Conservation (phyloP, 2,329 filamentous ascomycete genomes). For the Botrytis galanthina region DNA sequence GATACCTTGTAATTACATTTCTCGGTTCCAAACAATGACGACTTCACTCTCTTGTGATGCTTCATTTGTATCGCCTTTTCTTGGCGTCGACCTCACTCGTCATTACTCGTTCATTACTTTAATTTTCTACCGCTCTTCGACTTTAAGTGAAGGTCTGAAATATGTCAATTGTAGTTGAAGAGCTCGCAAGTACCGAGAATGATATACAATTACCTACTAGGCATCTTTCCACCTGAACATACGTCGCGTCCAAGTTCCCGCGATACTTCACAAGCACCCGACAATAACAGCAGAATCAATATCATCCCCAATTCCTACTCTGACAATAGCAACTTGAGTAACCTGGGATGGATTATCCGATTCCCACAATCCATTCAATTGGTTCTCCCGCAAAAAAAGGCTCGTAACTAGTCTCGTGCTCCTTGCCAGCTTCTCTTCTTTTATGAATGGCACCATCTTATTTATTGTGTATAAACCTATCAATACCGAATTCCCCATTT, state of each 20-base stretch:
- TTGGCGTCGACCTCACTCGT: neutral
- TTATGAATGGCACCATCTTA: neutral
- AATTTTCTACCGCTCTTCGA: neutral
- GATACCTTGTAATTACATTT: neutral
- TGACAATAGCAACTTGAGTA: neutral
- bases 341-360: neutral
- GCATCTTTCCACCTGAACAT: neutral
- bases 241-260: neutral
- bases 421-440: neutral
- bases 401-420: neutral
- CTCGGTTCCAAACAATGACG: neutral
- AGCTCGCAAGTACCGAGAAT: neutral
- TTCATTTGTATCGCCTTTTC: neutral
- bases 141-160: neutral
- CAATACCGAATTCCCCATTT: neutral
- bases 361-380: neutral
- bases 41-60: neutral
- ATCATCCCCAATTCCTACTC: neutral
- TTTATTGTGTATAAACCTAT: neutral
- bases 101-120: neutral
- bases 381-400: neutral
- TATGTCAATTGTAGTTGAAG: neutral
- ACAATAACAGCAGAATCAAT: neutral
- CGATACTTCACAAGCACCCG: neutral
- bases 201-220: neutral